Conservation (phyloP, 2,329 filamentous ascomycete species). For the Claviceps maximensis region DNA sequence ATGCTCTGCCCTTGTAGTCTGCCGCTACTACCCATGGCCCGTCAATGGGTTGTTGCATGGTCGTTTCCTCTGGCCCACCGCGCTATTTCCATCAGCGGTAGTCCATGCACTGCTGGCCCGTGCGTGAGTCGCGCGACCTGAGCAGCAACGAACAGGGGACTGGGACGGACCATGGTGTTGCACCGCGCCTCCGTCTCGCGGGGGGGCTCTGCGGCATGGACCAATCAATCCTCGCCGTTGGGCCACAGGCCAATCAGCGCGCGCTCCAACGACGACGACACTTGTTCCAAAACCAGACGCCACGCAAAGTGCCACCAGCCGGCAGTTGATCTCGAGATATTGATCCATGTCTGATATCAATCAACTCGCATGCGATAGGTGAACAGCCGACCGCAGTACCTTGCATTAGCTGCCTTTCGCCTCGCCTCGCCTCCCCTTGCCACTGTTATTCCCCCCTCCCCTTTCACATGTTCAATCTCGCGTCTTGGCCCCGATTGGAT, state of each 20-base stretch:
- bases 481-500: too few relatives aligned
- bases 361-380: not conserved
- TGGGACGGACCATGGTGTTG: constrained; percentile 9
- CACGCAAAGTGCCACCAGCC: not conserved
- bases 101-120: not conserved
- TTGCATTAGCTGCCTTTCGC: not conserved
- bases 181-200: constrained; percentile 16
- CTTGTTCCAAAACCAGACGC: not conserved
- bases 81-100: not conserved
- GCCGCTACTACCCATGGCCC: not conserved
- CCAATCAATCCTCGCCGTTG: too few relatives aligned
- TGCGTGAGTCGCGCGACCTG: too few relatives aligned
- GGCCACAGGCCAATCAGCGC: not conserved
- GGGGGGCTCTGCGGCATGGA: too few relatives aligned
- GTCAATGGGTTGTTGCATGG: not conserved
- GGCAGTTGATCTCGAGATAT: not conserved
- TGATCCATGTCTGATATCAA: too few relatives aligned
- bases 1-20: not conserved
- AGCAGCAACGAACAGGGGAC: too few relatives aligned
- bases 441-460: not conserved
- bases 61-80: too few relatives aligned
- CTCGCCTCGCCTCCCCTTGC: not conserved
- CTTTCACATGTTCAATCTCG: not conserved
- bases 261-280: not conserved
- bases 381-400: not conserved